Conservation (phyloP, 495 filamentous ascomycete genomes). For the Penicillium macrosclerotiorum region DNA sequence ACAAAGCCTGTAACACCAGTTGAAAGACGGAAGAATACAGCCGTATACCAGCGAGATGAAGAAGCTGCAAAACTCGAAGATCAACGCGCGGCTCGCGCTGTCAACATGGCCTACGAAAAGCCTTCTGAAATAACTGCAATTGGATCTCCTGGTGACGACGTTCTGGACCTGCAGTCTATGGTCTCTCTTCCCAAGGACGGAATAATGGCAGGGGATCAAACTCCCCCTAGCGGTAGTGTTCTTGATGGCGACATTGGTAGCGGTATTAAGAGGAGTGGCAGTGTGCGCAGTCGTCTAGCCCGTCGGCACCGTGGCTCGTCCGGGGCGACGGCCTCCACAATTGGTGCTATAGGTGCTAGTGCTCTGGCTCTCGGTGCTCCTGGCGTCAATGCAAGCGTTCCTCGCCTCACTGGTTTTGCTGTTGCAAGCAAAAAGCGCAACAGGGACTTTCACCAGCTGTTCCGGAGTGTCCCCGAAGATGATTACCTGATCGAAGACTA, state of each 20-base stretch:
- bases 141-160: slow-evolving; percentile 29
- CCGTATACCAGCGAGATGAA: slow-evolving; percentile 49
- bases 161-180: slow-evolving; percentile 31
- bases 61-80: slow-evolving; percentile 57
- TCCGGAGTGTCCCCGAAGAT: slow-evolving; percentile 95
- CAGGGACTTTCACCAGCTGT: slow-evolving; percentile 87
- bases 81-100: slow-evolving; percentile 54
- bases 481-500: slow-evolving; percentile 99
- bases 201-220: slow-evolving; percentile 50
- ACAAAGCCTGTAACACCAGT: slow-evolving; percentile 34
- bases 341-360: slow-evolving; percentile 67
- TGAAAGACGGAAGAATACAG: slow-evolving; percentile 37
- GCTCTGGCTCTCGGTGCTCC: slow-evolving; percentile 65
- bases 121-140: slow-evolving; percentile 28
- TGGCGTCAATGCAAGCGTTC: slow-evolving; percentile 53
- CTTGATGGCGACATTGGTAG: slow-evolving; percentile 62
- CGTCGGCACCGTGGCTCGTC: slow-evolving; percentile 80
- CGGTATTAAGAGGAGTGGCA: slow-evolving; percentile 68
- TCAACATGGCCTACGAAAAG: slow-evolving; percentile 61
- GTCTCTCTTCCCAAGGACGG: slow-evolving; percentile 34
- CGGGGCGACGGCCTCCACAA: slow-evolving; percentile 70
- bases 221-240: slow-evolving; percentile 63
- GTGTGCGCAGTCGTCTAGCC: slow-evolving; percentile 76
- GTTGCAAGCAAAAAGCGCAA: slow-evolving; percentile 96
- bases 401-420: slow-evolving; percentile 89